Conservation (phyloP, 441 rosid species). For the Populus trichocarpa region DNA sequence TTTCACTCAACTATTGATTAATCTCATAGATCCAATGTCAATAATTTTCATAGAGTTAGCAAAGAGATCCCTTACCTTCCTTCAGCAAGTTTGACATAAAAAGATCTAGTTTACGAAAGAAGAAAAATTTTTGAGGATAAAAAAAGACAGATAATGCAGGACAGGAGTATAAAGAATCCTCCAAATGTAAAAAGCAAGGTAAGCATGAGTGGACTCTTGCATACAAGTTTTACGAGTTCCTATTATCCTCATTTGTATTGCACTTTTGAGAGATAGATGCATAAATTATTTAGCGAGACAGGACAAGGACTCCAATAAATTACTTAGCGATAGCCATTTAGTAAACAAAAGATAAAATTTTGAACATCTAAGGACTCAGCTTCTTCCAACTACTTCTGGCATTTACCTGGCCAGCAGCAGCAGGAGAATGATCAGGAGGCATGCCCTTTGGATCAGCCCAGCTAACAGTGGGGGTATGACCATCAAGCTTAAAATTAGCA, state of each 20-base stretch:
- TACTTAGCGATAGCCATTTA: neutral
- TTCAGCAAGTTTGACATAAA: too few relatives aligned
- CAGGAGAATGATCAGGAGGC: conserved; percentile 69
- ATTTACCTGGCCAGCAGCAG: conserved; percentile 78
- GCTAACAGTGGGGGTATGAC: conserved; percentile 81
- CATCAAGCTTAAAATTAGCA: conserved; percentile 85
- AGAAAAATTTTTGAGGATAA: too few relatives aligned
- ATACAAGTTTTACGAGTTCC: too few relatives aligned
- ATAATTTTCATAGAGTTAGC: neutral
- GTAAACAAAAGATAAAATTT: neutral
- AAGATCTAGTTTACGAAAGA: too few relatives aligned
- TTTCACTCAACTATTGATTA: neutral
- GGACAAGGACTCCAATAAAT: too few relatives aligned
- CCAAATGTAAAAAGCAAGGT: too few relatives aligned
- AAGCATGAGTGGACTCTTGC: too few relatives aligned
- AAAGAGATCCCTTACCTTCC: neutral
- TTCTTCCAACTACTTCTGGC: conserved; percentile 5
- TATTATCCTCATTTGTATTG: too few relatives aligned
- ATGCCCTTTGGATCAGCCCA: conserved; percentile 98
- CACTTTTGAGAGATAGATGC: too few relatives aligned
- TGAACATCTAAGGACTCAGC: neutral
- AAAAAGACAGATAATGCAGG: too few relatives aligned
- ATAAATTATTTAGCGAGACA: too few relatives aligned
- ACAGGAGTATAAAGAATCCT: too few relatives aligned
- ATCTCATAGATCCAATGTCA: neutral